Evolutionary conservation across 495 filamentous ascomycete species (phyloP), one percentile per base, ranked within the genome.

Genomic region (Penicillium cosmopolitanum): DNA sequence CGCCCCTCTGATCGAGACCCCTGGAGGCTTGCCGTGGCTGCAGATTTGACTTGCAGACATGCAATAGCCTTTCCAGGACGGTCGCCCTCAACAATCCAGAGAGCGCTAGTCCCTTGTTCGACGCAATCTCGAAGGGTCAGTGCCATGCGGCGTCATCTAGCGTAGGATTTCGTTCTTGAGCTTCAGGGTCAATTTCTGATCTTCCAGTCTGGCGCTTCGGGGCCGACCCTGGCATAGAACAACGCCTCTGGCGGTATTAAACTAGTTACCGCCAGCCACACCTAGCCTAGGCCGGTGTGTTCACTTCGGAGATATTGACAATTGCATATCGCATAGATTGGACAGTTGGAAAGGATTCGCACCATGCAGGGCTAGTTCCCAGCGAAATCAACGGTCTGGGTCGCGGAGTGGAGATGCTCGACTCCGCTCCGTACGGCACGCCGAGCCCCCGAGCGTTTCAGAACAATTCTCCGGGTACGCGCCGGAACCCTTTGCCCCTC

Each of bases 391-490:
- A 44, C 46, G 46, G 46, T 23, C 46, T 48, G 42, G 42, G n/a
- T 56, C 47, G n/a, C 51, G 33, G 44, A 28, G 25, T 18, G 53
- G 46, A 48, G 19, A 12, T 31, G 21, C n/a, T 62, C 38, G 44
- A 36, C 51, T 58, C 51, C 61, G 43, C 57, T 55, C 48, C 47
- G 47, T 35, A 28, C 55, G 58, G 60, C 35, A 54, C 55, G 59
- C 57, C 62, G 56, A 63, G 58, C 47, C 53, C 58, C 36, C 59
- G 44, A 38, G 44, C 50, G 67, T 70, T 70, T 70, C 67, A 70
- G 46, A 66, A 46, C 56, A 57, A 65, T 58, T 57, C 55, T 63
- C 56, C 60, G 55, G 19, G 36, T 47, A 55, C 48, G 58, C 61
- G 57, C 62, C 46, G 18, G 15, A 31, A 46, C 42, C 19, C 23